Evolutionary conservation across 73 alveolate species (phyloP).

Genomic region (Paramecium sexaurelia): DNA sequence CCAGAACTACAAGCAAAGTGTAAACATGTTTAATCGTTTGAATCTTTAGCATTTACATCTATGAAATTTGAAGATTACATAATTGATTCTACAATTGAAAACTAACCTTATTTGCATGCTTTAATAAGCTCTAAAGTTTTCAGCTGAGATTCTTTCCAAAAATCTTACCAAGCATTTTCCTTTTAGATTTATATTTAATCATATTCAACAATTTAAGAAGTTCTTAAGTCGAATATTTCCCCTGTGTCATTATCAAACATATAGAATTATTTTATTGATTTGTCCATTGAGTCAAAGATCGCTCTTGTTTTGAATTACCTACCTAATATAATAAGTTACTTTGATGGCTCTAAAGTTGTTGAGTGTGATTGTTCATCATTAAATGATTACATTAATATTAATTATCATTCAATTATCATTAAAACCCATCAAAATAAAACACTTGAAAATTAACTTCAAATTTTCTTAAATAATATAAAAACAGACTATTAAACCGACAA

Average conservation of each 20-base stretch:
- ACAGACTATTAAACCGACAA: no score
- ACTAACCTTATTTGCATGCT: slow-evolving; percentile 48
- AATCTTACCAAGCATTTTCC: slow-evolving; percentile 39
- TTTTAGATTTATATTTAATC: background rate
- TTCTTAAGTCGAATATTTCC: slow-evolving; percentile 24
- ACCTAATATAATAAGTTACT: background rate
- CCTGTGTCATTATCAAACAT: slow-evolving; percentile 43
- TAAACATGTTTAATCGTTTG: background rate
- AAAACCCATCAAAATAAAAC: background rate
- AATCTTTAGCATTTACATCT: slow-evolving; percentile 55
- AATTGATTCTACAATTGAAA: background rate
- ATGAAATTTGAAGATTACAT: background rate
- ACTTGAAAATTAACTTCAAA: background rate
- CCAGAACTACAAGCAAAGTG: slow-evolving; percentile 55
- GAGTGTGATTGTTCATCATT: background rate
- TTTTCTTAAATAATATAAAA: no score
- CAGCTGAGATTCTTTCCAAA: slow-evolving; percentile 13
- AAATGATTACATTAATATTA: background rate
- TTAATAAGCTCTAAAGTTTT: background rate
- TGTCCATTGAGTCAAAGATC: slow-evolving; percentile 38
- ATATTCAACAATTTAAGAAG: background rate
- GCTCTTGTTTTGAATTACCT: slow-evolving; percentile 10
- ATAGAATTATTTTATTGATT: background rate
- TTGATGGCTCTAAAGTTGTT: slow-evolving; percentile 17
- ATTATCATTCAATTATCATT: background rate